Base-by-base conservation (phyloP, 1,284 basidiomycete species). In the Cryptococcus wingfieldii region DNA sequence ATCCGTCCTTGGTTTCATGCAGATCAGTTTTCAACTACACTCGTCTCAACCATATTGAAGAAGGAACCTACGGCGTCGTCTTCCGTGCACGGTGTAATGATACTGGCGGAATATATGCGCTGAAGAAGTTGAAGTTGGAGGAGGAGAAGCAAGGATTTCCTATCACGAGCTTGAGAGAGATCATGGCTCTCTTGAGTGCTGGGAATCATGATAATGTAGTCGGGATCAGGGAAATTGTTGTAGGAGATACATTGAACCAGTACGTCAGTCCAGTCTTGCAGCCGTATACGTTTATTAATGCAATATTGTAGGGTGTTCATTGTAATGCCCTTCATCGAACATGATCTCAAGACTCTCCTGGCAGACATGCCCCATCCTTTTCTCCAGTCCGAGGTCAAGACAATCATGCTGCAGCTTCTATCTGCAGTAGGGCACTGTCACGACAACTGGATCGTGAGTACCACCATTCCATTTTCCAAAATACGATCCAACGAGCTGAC, bases 301-400 rank as follows among this genome's bases (percentile, higher is more conserved):
- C 14, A n/a, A 27, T 8, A 14, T n/a, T 60, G 52, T 80, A 94
- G 91, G 80, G 91, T 98, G 53, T 98, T 93, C 77, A 92, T 98
- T 60, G 94, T 97, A 34, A 98, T 98, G 93, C 95, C 98, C 70
- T 98, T 99, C 71, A 94, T 98, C 71, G 96, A 98, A 77, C 96
- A 99, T 76, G 95, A 99, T 75, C 86, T 99, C 71, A 98, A 98
- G 78, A 90, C 93, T 1, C 82, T 99, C 50, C 82, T 99, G 53
- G 89, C 87, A 12, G 81, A 90, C 60, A 97, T 97, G 92, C 89
- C 91, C 1, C 84, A 87, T 39, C 92, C 95, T 0, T 99, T 98
- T 78, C 79, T 97, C 28, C 91, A 94, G 73, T 96, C 92, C 38
- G 96, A 99, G 78, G 89, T 98, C 79, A 99, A 99, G 81, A 98